Evolutionary conservation across 352 stramenopile species (phyloP).

Genomic region (Aphanomyces invadans): DNA sequence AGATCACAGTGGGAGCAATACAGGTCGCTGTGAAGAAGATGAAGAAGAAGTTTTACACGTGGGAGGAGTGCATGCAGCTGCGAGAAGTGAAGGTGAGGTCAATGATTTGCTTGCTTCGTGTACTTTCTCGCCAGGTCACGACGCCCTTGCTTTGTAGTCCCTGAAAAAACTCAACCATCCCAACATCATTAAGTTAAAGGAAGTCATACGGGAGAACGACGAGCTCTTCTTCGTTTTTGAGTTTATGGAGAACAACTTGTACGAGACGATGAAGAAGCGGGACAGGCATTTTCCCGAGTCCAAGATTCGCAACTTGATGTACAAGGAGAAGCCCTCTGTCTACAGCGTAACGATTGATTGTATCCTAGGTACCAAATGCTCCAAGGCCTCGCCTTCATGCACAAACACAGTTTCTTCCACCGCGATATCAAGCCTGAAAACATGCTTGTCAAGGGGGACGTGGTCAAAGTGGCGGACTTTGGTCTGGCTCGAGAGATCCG

Average conservation of each 20-base stretch:
- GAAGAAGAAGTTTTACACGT: conserved; percentile 96
- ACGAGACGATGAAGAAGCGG: conserved; percentile 94
- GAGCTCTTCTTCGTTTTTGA: conserved; percentile 99
- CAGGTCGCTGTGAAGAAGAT: conserved; percentile 95
- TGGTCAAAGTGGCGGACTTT: conserved; percentile 98
- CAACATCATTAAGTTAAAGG: conserved; percentile 98
- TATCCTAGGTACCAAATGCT: conserved; percentile 91
- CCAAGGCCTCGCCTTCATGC: conserved; percentile 95
- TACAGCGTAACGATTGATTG: too few species aligned
- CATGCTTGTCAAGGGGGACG: conserved; percentile 93
- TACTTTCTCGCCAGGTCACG: conserved; percentile 15
- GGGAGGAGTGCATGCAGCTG: conserved; percentile 95
- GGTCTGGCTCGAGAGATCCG: conserved; percentile 92
- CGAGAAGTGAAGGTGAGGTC: conserved; percentile 90
- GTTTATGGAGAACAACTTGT: conserved; percentile 98
- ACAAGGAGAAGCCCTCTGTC: too few species aligned
- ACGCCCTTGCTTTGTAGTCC: conserved; percentile 37
- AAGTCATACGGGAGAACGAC: conserved; percentile 97
- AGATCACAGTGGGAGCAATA: conserved; percentile 11
- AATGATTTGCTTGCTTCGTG: conserved; percentile 6
- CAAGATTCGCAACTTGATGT: conserved; percentile 96
- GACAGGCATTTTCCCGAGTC: conserved; percentile 86
- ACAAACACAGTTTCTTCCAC: conserved; percentile 98
- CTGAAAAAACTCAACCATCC: conserved; percentile 94
- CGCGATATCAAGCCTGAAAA: conserved; percentile 98